These are phyloP conservation scores for Fusarium siculi DNA, from an alignment of 2,329 filamentous ascomycete species.

Conservation along the genomic window DNA sequence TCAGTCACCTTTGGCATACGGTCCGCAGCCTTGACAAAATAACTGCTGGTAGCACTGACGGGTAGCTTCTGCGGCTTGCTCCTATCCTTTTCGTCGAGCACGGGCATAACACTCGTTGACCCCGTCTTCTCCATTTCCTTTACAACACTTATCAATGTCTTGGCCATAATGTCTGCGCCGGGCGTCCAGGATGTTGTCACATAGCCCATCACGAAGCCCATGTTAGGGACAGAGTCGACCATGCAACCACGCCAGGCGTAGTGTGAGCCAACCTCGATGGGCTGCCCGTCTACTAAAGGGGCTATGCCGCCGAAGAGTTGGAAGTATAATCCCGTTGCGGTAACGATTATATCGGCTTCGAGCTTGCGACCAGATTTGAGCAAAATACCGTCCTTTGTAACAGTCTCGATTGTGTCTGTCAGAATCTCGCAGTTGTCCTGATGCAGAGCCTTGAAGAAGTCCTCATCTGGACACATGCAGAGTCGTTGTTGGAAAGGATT, in stretches of 20 bases:
- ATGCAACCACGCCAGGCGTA: conserved; percentile 73
- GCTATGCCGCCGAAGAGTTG: conserved; percentile 64
- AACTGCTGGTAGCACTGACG: conserved; percentile 47
- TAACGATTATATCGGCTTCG: conserved; percentile 74
- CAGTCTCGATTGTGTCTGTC: conserved; percentile 63
- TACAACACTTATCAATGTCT: conserved; percentile 61
- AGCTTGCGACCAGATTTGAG: conserved; percentile 61
- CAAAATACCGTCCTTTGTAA: conserved; percentile 60
- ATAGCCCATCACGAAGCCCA: conserved; percentile 71
- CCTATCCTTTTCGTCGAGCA: conserved; percentile 44
- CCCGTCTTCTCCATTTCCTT: conserved; percentile 62
- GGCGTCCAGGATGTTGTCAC: conserved; percentile 75
- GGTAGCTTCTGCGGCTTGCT: conserved; percentile 43
- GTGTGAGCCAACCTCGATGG: conserved; percentile 59
- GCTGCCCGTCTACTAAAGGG: conserved; percentile 64
- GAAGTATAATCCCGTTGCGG: conserved; percentile 74
- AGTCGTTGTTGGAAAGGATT: conserved; percentile 79
- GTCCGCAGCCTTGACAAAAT: conserved; percentile 50
- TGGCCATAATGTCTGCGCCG: conserved; percentile 65
- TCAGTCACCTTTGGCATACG: conserved; percentile 52
- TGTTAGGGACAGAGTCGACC: conserved; percentile 74
- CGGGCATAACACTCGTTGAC: conserved; percentile 58
- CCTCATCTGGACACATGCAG: conserved; percentile 70
- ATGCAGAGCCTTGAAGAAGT: conserved; percentile 64
- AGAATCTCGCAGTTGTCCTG: conserved; percentile 58